A percentile compares a stretch with the other conserved stretches of the same genome.
Conservation (phyloP, 148 eudicot genomes). For the Chenopodium suecicum region DNA sequence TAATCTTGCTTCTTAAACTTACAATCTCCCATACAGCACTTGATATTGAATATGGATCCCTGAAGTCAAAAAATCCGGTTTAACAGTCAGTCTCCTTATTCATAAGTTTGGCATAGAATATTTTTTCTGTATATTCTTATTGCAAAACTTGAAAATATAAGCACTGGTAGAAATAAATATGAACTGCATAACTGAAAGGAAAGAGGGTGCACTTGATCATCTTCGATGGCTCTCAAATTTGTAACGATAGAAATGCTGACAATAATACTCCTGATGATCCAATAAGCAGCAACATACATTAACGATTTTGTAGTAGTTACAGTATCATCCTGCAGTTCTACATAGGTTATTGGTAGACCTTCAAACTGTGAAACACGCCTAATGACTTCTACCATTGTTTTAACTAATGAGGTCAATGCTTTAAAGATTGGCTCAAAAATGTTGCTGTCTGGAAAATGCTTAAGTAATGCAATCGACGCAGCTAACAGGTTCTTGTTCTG, state of each 20-base stretch:
- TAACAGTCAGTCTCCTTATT: conserved; percentile 4
- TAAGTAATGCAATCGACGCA: conserved; percentile 43
- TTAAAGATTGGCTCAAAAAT: conserved; percentile 35
- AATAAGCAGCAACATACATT: conserved; percentile 54
- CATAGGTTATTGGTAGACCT: conserved; percentile 36
- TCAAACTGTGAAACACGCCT: conserved; percentile 42
- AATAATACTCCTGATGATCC: conserved; percentile 58
- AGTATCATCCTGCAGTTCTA: conserved; percentile 36
- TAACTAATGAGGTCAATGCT: conserved; percentile 35
- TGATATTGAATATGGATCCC: conserved; percentile 38
- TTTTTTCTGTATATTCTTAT: background rate
- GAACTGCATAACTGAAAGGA: conserved; percentile 30
- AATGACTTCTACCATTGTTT: conserved; percentile 39
- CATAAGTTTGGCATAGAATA: background rate
- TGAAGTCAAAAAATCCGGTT: conserved; percentile 20
- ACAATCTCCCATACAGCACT: conserved; percentile 50
- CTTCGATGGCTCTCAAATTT: conserved; percentile 39
- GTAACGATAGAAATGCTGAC: conserved; percentile 46
- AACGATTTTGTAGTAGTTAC: conserved; percentile 31
- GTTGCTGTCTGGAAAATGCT: conserved; percentile 35
- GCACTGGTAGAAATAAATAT: no score
- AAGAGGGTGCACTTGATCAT: conserved; percentile 75
- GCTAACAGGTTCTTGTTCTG: conserved; percentile 45
- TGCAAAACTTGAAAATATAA: conserved; percentile 1
- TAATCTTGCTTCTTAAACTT: conserved; percentile 47